These are phyloP conservation scores for Arabidopsis lyrata DNA, from an alignment of 441 rosid species.

Conservation along the genomic window DNA sequence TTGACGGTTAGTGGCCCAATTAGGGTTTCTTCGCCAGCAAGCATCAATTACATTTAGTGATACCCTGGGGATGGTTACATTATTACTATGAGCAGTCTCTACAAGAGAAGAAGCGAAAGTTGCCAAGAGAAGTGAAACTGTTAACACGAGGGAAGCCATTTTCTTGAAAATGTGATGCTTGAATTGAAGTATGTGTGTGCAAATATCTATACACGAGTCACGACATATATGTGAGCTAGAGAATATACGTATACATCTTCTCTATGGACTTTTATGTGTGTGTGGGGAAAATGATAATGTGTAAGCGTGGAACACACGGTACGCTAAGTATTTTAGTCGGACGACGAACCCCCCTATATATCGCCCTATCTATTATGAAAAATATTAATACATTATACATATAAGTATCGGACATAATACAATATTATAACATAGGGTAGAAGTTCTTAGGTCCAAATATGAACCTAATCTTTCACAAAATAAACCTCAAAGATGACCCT, in stretches of 20 bases:
- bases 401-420: background rate
- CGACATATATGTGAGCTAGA: slow-evolving; percentile 25
- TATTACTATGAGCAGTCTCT: slow-evolving; percentile 26
- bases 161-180: slow-evolving; percentile 34
- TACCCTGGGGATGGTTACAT: slow-evolving; percentile 1
- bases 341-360: background rate
- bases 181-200: slow-evolving; percentile 17
- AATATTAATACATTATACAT: too few species aligned
- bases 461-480: background rate
- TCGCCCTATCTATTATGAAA: too few species aligned
- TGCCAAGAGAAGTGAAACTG: slow-evolving; percentile 41
- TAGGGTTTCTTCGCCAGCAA: slow-evolving; percentile 62
- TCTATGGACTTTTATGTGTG: background rate
- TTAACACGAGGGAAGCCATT: slow-evolving; percentile 49
- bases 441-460: background rate
- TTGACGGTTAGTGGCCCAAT: slow-evolving; percentile 62
- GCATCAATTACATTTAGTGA: slow-evolving; percentile 60
- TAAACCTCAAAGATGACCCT: background rate
- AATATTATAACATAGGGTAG: background rate
- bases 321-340: background rate
- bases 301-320: background rate
- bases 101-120: slow-evolving; percentile 26
- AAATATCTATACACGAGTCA: slow-evolving; percentile 32
- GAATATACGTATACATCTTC: slow-evolving; percentile 8
- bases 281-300: background rate